Conservation (phyloP, 768 basidiomycete species). For the Auricularia sp. region DNA sequence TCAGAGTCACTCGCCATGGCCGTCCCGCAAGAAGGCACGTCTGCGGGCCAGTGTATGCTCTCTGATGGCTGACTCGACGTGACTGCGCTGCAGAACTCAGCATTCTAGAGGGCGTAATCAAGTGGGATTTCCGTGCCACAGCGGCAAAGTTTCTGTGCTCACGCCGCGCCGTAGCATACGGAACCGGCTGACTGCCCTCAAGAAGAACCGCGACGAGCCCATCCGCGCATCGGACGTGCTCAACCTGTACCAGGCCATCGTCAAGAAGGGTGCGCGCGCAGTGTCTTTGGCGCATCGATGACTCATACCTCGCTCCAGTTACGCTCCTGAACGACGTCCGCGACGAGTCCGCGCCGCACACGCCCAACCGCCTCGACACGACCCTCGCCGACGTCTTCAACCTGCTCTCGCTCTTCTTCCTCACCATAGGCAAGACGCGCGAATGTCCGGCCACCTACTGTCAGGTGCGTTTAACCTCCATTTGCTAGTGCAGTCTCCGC, state of each 20-base stretch:
- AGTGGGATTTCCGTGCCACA: constrained; percentile 40
- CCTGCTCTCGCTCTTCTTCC: constrained; percentile 90
- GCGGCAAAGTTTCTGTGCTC: background rate
- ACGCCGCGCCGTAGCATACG: constrained; percentile 53
- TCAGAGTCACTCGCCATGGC: constrained; percentile 23
- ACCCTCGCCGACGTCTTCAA: constrained; percentile 93
- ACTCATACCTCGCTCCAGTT: constrained; percentile 34
- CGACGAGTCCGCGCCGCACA: constrained; percentile 60
- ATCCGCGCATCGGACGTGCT: constrained; percentile 92
- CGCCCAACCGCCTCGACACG: constrained; percentile 82
- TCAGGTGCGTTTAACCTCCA: constrained; percentile 30
- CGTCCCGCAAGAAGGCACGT: constrained; percentile 71
- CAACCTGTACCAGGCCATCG: constrained; percentile 81
- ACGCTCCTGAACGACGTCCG: constrained; percentile 87
- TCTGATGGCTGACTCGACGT: constrained; percentile 11
- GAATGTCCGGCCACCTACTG: constrained; percentile 94
- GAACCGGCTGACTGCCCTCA: constrained; percentile 87
- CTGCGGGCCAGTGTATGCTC: constrained; percentile 12
- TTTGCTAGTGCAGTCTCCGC: background rate
- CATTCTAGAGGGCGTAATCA: constrained; percentile 90
- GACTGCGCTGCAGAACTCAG: constrained; percentile 58
- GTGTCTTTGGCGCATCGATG: background rate
- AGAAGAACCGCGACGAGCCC: constrained; percentile 86
- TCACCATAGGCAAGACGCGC: constrained; percentile 92
- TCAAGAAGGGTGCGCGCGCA: constrained; percentile 70